Conservation (phyloP, 2,329 filamentous ascomycete species). For the Ophiostoma novo-ulmi region DNA sequence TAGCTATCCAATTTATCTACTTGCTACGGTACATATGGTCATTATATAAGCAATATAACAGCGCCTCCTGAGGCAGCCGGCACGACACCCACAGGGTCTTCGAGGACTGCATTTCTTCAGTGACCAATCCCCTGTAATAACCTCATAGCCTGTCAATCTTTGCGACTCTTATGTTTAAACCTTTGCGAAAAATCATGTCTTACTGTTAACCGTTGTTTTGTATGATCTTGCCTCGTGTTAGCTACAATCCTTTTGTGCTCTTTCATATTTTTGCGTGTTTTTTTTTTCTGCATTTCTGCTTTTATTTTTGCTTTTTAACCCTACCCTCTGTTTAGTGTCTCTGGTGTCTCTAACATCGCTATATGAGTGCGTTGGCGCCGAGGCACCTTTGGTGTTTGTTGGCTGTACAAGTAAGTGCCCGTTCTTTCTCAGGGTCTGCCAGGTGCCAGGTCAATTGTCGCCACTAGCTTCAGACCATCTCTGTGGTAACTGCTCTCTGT, state of each 20-base stretch:
- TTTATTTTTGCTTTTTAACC: background rate
- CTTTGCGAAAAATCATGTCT: background rate
- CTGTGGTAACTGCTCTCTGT: conserved; percentile 17
- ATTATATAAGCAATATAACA: background rate
- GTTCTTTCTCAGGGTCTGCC: conserved; percentile 1
- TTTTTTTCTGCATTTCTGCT: no score
- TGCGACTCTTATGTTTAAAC: no score
- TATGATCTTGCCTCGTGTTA: background rate
- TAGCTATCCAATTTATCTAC: background rate
- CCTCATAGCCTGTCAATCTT: no score
- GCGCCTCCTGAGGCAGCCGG: background rate
- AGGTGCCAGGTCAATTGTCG: background rate
- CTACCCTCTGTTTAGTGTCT: background rate
- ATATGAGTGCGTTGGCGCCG: no score
- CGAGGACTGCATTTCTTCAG: background rate
- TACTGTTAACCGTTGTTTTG: background rate
- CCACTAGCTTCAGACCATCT: conserved; percentile 15
- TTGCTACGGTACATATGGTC: background rate
- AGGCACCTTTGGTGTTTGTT: background rate
- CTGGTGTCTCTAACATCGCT: no score
- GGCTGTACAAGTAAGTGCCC: background rate
- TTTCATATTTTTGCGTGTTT: background rate
- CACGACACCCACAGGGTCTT: background rate
- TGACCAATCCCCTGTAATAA: background rate
- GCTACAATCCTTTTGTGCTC: background rate